Conservation (phyloP, 257 asterid genomes). For the Nicotiana knightiana region DNA sequence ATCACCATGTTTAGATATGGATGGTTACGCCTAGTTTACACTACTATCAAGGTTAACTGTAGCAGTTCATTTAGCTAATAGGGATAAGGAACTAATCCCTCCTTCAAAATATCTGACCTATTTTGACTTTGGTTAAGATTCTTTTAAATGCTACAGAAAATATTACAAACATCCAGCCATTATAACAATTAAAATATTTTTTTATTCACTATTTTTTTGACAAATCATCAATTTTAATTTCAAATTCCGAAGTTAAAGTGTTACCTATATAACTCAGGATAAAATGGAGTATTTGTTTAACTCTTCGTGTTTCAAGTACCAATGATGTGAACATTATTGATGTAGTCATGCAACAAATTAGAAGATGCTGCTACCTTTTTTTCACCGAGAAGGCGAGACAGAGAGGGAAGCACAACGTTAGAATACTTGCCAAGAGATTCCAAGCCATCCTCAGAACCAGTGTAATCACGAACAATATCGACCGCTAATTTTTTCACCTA, state of each 20-base stretch:
- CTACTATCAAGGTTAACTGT: not conserved
- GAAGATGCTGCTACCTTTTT: conserved; percentile 44
- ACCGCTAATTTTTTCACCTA: conserved; percentile 82
- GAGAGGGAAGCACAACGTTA: conserved; percentile 44
- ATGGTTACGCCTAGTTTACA: not conserved
- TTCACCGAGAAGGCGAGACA: conserved; percentile 58
- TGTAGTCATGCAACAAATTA: not conserved
- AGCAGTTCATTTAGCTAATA: not conserved
- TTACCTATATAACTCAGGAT: not conserved
- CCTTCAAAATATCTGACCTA: not conserved
- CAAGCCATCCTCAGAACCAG: conserved; percentile 91
- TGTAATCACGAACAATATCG: conserved; percentile 76
- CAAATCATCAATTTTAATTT: not conserved
- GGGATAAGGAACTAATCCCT: not conserved
- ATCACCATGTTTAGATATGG: not conserved
- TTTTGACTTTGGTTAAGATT: not conserved
- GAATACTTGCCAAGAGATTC: conserved; percentile 59
- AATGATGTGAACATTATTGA: not conserved
- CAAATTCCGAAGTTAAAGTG: not conserved
- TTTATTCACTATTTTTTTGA: not conserved
- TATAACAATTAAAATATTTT: not conserved
- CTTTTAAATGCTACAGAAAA: not conserved
- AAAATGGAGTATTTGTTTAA: not conserved
- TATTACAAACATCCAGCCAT: not conserved
- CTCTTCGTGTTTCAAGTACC: not conserved